Evolutionary conservation across 2,329 filamentous ascomycete species (phyloP).

Genomic region (Tolypocladium pustulatum): DNA sequence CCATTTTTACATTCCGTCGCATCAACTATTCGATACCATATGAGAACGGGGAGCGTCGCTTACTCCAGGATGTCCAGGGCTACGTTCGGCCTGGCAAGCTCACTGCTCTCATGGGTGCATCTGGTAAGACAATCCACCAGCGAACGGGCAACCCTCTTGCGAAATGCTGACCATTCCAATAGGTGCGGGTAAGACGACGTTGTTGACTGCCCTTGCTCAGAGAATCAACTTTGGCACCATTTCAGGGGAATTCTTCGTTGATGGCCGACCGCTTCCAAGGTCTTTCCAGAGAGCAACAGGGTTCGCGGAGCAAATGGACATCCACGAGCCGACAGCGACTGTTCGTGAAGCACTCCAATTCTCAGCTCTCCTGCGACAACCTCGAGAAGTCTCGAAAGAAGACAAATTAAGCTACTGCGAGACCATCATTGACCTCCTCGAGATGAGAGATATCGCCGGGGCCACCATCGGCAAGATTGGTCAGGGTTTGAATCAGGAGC

Average conservation of each 20-base stretch:
- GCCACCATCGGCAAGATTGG: slow-evolving; percentile 51
- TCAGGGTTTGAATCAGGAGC: slow-evolving; percentile 50
- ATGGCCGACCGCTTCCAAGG: slow-evolving; percentile 58
- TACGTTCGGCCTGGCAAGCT: slow-evolving; percentile 75
- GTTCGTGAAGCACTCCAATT: slow-evolving; percentile 57
- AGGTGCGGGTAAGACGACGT: slow-evolving; percentile 59
- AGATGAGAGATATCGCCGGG: slow-evolving; percentile 57
- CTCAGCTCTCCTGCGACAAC: slow-evolving; percentile 54
- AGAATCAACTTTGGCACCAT: slow-evolving; percentile 70
- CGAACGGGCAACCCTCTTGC: too few species aligned
- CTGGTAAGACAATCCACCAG: slow-evolving; percentile 16
- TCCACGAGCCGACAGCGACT: slow-evolving; percentile 56
- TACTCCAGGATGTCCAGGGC: slow-evolving; percentile 70
- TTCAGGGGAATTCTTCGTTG: slow-evolving; percentile 68
- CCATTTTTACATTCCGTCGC: slow-evolving; percentile 42
- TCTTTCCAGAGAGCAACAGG: slow-evolving; percentile 76
- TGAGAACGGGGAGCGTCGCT: slow-evolving; percentile 55
- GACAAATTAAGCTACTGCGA: slow-evolving; percentile 62
- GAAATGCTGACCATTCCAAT: slow-evolving; percentile 10
- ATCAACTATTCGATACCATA: slow-evolving; percentile 38
- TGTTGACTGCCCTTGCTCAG: slow-evolving; percentile 63
- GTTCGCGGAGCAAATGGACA: slow-evolving; percentile 54
- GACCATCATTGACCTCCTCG: slow-evolving; percentile 56
- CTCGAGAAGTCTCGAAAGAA: slow-evolving; percentile 39
- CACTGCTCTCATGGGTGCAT: slow-evolving; percentile 64